Base-by-base conservation (phyloP, 2,329 filamentous ascomycete species). In the Capronia coronata region DNA sequence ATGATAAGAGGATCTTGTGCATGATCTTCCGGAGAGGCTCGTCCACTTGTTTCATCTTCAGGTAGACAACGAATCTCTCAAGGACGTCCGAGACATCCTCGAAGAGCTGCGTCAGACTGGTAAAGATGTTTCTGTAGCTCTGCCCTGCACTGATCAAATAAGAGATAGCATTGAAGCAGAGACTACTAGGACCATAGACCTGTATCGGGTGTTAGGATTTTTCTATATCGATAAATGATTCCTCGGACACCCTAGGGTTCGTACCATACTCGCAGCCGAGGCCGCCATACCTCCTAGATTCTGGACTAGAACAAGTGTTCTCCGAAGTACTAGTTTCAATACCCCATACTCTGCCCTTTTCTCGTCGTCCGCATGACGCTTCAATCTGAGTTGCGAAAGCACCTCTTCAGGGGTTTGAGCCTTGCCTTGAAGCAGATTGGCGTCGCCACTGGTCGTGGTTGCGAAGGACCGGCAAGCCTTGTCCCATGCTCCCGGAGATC, bases 81-180 rank as follows among this genome's bases (percentile, higher is more conserved):
- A 62, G 49, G n/a, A 63, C 58, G 14, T 61, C 60, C 1, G 60
- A 61, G 22, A 63, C 58, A 5, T 59, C 59, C 35, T 57, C 45
- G 25, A 64, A 63, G 3, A 64, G 49, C 16, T 62, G 58, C 1
- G 51, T 44, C 8, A 63, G 43, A 19, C 61, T 61, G 41, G 58
- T 60, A 41, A 63, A 64, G 14, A 65, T 63, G 35, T 61, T 61
- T 46, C 60, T 59, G 43, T 61, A 63, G 19, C 60, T 62, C n/a
- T 59, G 58, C 10, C 59, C 62, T 3, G 58, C 54, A 3, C 49
- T 46, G 29, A 65, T 59, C 6, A 65, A 57, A 46, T 62, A 63
- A 1, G 56, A 59, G 30, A 64, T 58, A 1, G 63, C 63, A 46
- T 62, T 63, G 50, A 65, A 64, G 48, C 62, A 64, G 6, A 65